Evolutionary conservation across 2,329 filamentous ascomycete genomes (phyloP).

Genomic region (Fusarium nisikadoi): DNA sequence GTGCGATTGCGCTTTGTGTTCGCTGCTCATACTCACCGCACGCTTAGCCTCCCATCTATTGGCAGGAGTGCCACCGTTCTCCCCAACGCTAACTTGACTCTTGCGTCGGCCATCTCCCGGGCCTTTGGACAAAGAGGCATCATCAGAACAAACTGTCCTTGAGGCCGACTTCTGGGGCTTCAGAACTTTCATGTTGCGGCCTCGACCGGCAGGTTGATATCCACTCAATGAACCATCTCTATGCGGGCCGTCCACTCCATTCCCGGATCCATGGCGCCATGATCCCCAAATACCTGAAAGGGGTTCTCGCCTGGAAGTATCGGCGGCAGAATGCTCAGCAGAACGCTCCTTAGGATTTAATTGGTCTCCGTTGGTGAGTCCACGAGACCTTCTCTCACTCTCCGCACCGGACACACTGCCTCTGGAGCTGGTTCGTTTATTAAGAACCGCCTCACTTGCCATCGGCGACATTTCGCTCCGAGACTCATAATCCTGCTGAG

Average conservation of each 20-base stretch:
- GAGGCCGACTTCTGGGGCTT: slow-evolving; percentile 77
- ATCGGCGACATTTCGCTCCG: slow-evolving; percentile 50
- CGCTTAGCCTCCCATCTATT: slow-evolving; percentile 67
- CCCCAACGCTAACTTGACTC: slow-evolving; percentile 56
- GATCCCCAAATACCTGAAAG: slow-evolving; percentile 74
- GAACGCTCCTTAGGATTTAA: slow-evolving; percentile 42
- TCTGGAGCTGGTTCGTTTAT: slow-evolving; percentile 49
- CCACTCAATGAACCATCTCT: slow-evolving; percentile 68
- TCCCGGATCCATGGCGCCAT: slow-evolving; percentile 70
- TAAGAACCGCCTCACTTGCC: slow-evolving; percentile 49
- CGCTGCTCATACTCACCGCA: slow-evolving; percentile 56
- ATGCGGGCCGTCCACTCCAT: slow-evolving; percentile 62
- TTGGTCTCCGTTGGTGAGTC: slow-evolving; percentile 38
- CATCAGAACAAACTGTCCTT: slow-evolving; percentile 63
- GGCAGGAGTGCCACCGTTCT: slow-evolving; percentile 40
- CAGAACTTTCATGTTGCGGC: slow-evolving; percentile 88
- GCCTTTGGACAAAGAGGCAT: slow-evolving; percentile 59
- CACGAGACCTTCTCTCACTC: slow-evolving; percentile 52
- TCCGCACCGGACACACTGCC: slow-evolving; percentile 55
- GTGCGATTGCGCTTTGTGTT: slow-evolving; percentile 47
- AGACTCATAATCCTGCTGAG: slow-evolving; percentile 43
- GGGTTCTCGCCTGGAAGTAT: slow-evolving; percentile 56
- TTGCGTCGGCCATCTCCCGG: slow-evolving; percentile 64
- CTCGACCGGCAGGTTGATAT: slow-evolving; percentile 74
- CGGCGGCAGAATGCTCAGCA: slow-evolving; percentile 39